These are phyloP conservation scores for Fusarium albidum DNA, from an alignment of 2,329 filamentous ascomycete genomes.

Conservation along the genomic window DNA sequence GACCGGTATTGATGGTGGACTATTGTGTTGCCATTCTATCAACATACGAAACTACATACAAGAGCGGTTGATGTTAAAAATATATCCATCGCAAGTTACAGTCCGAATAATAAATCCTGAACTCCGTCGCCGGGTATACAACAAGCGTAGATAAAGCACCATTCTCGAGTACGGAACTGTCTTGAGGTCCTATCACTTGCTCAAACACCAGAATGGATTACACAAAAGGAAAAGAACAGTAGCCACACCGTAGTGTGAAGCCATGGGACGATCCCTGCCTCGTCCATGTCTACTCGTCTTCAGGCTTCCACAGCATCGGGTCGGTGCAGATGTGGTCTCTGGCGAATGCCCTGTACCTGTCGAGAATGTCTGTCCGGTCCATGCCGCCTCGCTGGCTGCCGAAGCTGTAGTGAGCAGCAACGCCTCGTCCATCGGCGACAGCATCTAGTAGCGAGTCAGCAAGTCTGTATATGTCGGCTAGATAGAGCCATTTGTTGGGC, in stretches of 20 bases:
- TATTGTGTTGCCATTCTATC: neutral
- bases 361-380: conserved; percentile 61
- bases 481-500: too few species aligned
- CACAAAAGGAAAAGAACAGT: too few species aligned
- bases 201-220: too few species aligned
- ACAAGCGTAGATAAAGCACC: too few species aligned
- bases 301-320: conserved; percentile 43
- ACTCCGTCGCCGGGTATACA: neutral
- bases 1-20: too few species aligned
- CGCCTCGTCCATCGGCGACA: conserved; percentile 61
- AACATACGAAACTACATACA: neutral
- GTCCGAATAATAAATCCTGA: neutral
- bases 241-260: too few species aligned
- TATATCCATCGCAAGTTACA: too few species aligned
- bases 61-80: neutral
- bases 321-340: conserved; percentile 57
- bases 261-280: neutral
- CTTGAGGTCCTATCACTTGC: too few species aligned
- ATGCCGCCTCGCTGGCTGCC: conserved; percentile 49
- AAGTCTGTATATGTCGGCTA: neutral
- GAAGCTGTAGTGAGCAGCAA: conserved; percentile 63
- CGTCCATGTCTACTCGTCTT: conserved; percentile 14
- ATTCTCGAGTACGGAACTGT: neutral
- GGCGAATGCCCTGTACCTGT: conserved; percentile 62
- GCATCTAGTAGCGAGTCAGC: conserved; percentile 43